Evolutionary conservation across 768 basidiomycete genomes (phyloP), one percentile per base, ranked within the genome.

Genomic region (Ephemerocybe angulata): DNA sequence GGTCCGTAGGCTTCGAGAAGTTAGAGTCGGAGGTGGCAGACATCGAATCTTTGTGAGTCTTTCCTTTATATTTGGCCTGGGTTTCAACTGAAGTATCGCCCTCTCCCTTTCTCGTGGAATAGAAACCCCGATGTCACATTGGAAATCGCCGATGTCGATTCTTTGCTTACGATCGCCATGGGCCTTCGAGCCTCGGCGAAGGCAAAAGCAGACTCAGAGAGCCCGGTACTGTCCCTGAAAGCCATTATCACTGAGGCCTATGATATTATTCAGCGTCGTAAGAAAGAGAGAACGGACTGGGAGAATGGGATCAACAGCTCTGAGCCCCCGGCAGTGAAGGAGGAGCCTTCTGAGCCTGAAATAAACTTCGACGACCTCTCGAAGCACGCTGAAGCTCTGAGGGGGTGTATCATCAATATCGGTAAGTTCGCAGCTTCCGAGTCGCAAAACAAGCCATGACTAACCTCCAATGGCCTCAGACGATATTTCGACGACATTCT

Each of bases 401-500:
- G 21, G 10, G 48, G 30, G 4, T 7, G 19, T n/a, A 22, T 29
- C 4, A 15, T 50, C 30, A 31, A 50, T 22, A 33, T 17, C 12
- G 31, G 48, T 35, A 15, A 1, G 48, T 33, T 19, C 22, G 12
- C 4, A 24, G 13, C 8, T 4, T 24, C 13, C 29, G 6, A 21
- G 19, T 15, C 5, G 19, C n/a, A 5, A 28, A 17, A 13, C 27
- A 21, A 6, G 7, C n/a, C 25, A 4, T 15, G 25, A 3, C 8
- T 13, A 29, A 15, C 3, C 4, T 7, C 3, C 10, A 29, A 37
- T 5, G 19, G 12, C 29, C 24, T 11, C 47, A 62, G 58, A 31
- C 10, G 29, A 38, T 6, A 54, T 62, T 28, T 7, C 38, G 50
- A 64, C 63, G 10, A 49, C 48, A 6, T 62, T 62, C 35, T 53